A percentile compares a stretch with the other conserved stretches of the same genome.
phyloP scores from a whole-genome alignment of 306 rosid species.

The Lagenaria siceraria region DNA sequence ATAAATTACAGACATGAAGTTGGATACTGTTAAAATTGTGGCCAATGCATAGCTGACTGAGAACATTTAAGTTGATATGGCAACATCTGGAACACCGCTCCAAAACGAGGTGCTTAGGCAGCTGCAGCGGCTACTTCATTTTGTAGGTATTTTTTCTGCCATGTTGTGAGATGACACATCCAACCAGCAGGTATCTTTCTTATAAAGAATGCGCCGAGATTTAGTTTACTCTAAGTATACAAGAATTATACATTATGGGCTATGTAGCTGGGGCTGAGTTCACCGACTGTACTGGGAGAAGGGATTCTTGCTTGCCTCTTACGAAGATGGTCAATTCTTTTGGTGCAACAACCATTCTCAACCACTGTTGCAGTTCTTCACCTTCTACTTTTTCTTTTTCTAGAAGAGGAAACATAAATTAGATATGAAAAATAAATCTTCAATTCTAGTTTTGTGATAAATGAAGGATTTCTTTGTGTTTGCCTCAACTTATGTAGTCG shows the following conservation, averaged over 20 bases:
- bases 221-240: constrained; percentile 38
- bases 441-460: background rate
- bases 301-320: constrained; percentile 44
- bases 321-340: constrained; percentile 51
- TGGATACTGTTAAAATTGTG: constrained; percentile 24
- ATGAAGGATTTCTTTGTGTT: background rate
- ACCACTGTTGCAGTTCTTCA: constrained; percentile 76
- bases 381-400: constrained; percentile 93
- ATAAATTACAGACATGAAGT: constrained; percentile 39
- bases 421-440: constrained; percentile 7
- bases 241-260: constrained; percentile 4
- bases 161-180: constrained; percentile 18
- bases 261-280: constrained; percentile 21
- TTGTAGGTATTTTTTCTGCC: constrained; percentile 17
- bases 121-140: constrained; percentile 8
- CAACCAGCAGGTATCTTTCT: constrained; percentile 15
- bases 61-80: constrained; percentile 5
- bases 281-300: constrained; percentile 42
- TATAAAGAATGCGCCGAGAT: constrained; percentile 27
- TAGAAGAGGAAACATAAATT: constrained; percentile 30
- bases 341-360: constrained; percentile 79
- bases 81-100: constrained; percentile 19
- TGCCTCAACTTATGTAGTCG: background rate
- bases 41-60: constrained; percentile 41
- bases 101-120: constrained; percentile 3